A percentile compares a stretch with the other conserved stretches of the same genome.
Conservation (phyloP, 495 filamentous ascomycete genomes). For the Collariella sp. region DNA sequence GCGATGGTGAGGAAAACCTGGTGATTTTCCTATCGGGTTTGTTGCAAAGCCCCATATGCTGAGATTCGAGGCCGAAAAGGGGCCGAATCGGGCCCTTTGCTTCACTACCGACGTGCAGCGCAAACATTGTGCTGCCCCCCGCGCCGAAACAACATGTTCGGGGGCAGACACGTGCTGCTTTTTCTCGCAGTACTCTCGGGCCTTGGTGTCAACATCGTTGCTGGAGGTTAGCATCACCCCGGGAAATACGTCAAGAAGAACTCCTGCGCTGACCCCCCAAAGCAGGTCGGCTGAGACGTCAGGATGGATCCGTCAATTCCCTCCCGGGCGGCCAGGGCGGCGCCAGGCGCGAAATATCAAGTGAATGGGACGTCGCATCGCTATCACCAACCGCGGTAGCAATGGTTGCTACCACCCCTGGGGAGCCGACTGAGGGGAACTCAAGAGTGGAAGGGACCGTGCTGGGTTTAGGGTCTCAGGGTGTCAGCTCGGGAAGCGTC, state of each 20-base stretch:
- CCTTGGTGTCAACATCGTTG: slow-evolving; percentile 19
- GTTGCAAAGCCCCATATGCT: slow-evolving; percentile 6
- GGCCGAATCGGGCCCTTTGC: slow-evolving; percentile 1
- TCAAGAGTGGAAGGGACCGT: not conserved
- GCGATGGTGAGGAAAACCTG: slow-evolving; percentile 17
- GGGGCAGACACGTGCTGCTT: slow-evolving; percentile 22
- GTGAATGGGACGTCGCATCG: not conserved
- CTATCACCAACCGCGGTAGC: not conserved
- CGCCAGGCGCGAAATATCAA: not conserved
- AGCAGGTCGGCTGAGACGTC: slow-evolving; percentile 8
- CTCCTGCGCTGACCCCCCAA: not conserved
- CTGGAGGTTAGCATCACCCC: slow-evolving; percentile 19
- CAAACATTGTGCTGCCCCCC: not conserved
- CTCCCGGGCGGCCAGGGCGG: not conserved
- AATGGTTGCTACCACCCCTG: not conserved
- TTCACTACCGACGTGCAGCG: slow-evolving; percentile 1
- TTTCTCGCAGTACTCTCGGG: slow-evolving; percentile 24
- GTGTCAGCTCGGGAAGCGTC: not conserved
- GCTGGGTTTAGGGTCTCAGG: not conserved
- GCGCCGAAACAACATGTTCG: slow-evolving; percentile 23
- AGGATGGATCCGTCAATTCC: slow-evolving; percentile 1
- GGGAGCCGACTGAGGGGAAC: not conserved
- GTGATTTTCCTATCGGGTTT: slow-evolving; percentile 7
- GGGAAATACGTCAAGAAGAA: not conserved
- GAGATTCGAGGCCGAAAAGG: slow-evolving; percentile 5